Evolutionary conservation across 352 stramenopile genomes (phyloP).

Genomic region (Pythium aristosporum): DNA sequence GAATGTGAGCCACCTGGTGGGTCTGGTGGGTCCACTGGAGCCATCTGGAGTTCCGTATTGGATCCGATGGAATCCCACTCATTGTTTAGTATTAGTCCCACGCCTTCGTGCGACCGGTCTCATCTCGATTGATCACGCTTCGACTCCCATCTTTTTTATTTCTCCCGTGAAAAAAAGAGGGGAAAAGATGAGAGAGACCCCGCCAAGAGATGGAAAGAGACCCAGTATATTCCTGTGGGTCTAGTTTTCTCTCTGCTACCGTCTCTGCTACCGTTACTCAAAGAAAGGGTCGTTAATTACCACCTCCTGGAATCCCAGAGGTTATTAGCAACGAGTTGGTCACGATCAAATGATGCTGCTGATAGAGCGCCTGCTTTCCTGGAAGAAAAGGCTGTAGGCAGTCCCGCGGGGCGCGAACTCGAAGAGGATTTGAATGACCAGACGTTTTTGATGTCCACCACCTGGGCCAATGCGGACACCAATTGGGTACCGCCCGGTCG

Average conservation of each 20-base stretch:
- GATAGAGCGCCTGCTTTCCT: neutral
- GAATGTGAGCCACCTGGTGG: conserved; percentile 18
- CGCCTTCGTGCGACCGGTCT: neutral
- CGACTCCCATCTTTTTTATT: neutral
- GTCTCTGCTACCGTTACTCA: too few relatives aligned
- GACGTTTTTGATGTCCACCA: neutral
- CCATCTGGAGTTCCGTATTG: conserved; percentile 28
- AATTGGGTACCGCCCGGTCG: too few relatives aligned
- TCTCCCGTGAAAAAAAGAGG: neutral
- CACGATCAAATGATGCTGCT: neutral
- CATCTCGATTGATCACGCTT: neutral
- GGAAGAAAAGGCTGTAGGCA: neutral
- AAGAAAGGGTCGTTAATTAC: neutral
- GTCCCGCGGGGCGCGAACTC: neutral
- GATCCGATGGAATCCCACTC: conserved; percentile 10
- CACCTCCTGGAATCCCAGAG: neutral
- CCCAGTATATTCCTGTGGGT: too few relatives aligned
- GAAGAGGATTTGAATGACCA: neutral
- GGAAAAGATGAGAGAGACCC: conserved; percentile 1
- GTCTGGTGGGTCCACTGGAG: conserved; percentile 23
- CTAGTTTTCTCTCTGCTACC: too few relatives aligned
- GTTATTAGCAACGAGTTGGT: neutral
- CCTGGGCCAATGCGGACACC: neutral
- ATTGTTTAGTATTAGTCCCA: neutral
- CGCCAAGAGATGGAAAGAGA: neutral